Percentiles rank a stretch among this genome's conserved stretches.
These are phyloP conservation scores for Plantago elongata DNA, from an alignment of 257 asterid genomes.

Conservation along the genomic window DNA sequence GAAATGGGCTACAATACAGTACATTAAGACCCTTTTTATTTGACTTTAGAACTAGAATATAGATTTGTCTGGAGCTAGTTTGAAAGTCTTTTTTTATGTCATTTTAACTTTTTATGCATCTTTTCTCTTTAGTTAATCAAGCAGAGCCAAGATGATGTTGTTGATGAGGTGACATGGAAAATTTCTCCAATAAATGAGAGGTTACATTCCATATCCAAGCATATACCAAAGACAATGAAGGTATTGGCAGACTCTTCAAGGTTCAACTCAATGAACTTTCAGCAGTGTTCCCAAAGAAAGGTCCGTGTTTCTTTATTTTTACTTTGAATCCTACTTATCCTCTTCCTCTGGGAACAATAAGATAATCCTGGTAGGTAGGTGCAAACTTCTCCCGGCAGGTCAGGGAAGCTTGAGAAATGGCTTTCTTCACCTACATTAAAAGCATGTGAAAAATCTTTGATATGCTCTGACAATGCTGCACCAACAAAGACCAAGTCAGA, in stretches of 20 bases:
- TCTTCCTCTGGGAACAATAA: constrained; percentile 12
- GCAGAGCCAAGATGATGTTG: constrained; percentile 89
- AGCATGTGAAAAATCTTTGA: constrained; percentile 45
- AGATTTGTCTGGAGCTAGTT: not conserved
- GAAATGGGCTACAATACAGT: too few relatives aligned
- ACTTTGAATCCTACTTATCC: constrained; percentile 14
- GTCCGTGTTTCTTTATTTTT: constrained; percentile 24
- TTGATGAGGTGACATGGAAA: constrained; percentile 88
- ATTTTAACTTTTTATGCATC: constrained; percentile 15
- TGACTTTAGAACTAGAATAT: not conserved
- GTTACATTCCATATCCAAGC: constrained; percentile 71
- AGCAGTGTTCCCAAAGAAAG: constrained; percentile 62
- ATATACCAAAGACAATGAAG: constrained; percentile 52
- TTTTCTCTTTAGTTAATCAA: constrained; percentile 58
- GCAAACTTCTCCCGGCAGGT: constrained; percentile 47
- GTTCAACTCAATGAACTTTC: constrained; percentile 64
- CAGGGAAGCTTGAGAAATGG: constrained; percentile 69
- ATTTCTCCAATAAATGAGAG: constrained; percentile 89
- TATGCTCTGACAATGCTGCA: constrained; percentile 34
- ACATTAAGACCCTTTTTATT: too few relatives aligned
- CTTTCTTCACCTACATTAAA: constrained; percentile 60
- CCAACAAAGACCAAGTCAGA: constrained; percentile 27
- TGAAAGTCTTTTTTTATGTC: not conserved
- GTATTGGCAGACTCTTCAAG: constrained; percentile 77
- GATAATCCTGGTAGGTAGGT: constrained; percentile 27